Base-by-base conservation (phyloP, 208 protist genomes). In the Crithidia bombi region DNA sequence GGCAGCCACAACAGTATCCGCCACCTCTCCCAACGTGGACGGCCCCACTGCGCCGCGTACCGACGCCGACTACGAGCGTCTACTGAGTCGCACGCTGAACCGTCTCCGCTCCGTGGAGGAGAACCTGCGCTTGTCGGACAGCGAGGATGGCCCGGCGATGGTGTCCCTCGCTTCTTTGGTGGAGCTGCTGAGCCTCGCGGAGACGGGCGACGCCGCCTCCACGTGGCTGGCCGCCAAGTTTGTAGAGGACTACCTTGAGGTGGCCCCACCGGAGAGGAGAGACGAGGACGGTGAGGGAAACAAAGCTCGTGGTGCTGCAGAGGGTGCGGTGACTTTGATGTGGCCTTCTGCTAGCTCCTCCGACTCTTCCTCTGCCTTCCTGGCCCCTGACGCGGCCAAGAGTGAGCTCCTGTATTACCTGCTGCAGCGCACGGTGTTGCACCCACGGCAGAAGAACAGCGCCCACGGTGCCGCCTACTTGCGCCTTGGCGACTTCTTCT, bases 401-500 rank as follows among this genome's bases (percentile, higher is more conserved):
- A 66, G 69, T 25, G 56, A 83, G 57, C 74, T 92, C 15, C 78
- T 77, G 43, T 73, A 83, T 35, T 66, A 76, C 15, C 58, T 94
- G 17, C 81, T 91, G 36, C 78, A 69, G 57, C 61, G 64, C 56
- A 68, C 51, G 25, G 73, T 69, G 41, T 21, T 72, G 51, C 56
- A 74, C 49, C 61, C 67, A 26, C 33, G 47, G 0, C 63, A 69
- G 12, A 69, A 54, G 47, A 9, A 11, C 21, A 38, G 62, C 25
- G 63, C 61, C 3, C 65, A 65, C 44, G 63, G 73, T 15, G 69
- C 82, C 15, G 69, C 85, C 11, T 81, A 85, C 51, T 64, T 90
- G 56, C 82, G 81, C 3, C 79, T 95, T 1, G 90, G 86, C 35
- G 81, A 92, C 47, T 86, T 92, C 64, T 91, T 80, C 72, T 92